A percentile compares a stretch with the other conserved stretches of the same genome.
These are phyloP conservation scores for Zychaea mexicana DNA, from an alignment of 371 early-diverging fungal genomes.

Conservation along the genomic window DNA sequence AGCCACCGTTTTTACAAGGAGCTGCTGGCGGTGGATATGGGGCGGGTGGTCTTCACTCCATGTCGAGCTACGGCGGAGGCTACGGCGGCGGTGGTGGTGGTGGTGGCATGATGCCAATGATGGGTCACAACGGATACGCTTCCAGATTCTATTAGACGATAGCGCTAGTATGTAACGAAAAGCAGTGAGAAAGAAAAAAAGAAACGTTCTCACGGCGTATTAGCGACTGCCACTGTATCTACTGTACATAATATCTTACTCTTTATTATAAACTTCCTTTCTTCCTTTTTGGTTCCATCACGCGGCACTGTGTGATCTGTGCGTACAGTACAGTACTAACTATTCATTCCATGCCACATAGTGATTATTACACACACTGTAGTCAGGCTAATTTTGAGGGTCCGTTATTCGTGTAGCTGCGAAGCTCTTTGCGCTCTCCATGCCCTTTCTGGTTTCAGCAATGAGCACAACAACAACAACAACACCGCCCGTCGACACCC, in stretches of 20 bases:
- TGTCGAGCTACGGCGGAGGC: background rate
- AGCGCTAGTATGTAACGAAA: background rate
- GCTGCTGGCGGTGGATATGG: background rate
- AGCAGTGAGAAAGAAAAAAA: too few relatives aligned
- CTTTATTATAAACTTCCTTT: background rate
- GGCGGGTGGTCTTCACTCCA: background rate
- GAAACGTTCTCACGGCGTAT: background rate
- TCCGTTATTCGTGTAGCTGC: too few relatives aligned
- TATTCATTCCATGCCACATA: too few relatives aligned
- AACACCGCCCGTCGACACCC: constrained; percentile 24
- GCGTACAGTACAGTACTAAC: too few relatives aligned
- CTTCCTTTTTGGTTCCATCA: background rate
- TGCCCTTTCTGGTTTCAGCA: background rate
- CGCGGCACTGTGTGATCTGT: background rate
- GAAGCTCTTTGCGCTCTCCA: background rate
- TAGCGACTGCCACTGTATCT: background rate
- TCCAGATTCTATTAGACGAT: background rate
- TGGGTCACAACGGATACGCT: background rate
- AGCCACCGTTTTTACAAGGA: background rate
- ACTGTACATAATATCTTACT: background rate
- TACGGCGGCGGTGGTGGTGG: background rate
- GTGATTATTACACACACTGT: too few relatives aligned
- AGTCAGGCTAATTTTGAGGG: too few relatives aligned
- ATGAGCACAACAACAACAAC: background rate
- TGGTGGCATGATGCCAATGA: background rate